Percentiles rank a stretch among this genome's conserved stretches.
Conservation (phyloP, 1,284 basidiomycete genomes). For the Microstroma glucosiphilum region DNA sequence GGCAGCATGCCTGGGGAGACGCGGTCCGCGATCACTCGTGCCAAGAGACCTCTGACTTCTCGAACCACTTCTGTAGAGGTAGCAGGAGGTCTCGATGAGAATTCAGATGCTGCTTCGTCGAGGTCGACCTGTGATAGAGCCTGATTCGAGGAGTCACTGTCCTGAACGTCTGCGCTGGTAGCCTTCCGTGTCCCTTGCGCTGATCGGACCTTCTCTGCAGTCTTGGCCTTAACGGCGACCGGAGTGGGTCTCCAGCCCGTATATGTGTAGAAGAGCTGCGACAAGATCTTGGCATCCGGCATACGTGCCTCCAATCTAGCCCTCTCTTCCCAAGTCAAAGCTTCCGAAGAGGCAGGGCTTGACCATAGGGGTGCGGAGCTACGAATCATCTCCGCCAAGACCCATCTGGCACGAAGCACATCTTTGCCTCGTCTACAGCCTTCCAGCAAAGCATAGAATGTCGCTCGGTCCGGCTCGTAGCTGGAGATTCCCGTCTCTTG, state of each 20-base stretch:
- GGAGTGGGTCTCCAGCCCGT: slow-evolving; percentile 63
- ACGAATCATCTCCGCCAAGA: slow-evolving; percentile 75
- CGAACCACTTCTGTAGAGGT: slow-evolving; percentile 66
- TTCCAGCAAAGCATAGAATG: slow-evolving; percentile 77
- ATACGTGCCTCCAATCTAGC: slow-evolving; percentile 36
- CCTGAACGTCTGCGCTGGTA: not conserved
- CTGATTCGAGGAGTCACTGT: not conserved
- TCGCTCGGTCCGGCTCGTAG: slow-evolving; percentile 64
- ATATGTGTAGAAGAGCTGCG: slow-evolving; percentile 81
- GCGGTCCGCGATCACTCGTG: slow-evolving; percentile 61
- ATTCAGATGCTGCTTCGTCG: slow-evolving; percentile 4
- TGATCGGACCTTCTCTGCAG: not conserved
- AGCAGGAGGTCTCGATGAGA: slow-evolving; percentile 56
- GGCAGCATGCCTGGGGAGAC: slow-evolving; percentile 10
- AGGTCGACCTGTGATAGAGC: not conserved
- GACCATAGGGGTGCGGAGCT: slow-evolving; percentile 26
- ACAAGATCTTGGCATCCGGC: slow-evolving; percentile 70
- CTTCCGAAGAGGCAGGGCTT: slow-evolving; percentile 7
- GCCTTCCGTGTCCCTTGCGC: not conserved
- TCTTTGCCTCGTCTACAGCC: slow-evolving; percentile 82
- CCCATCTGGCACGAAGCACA: slow-evolving; percentile 75
- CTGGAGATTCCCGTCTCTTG: slow-evolving; percentile 58
- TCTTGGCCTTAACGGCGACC: not conserved
- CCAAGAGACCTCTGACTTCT: slow-evolving; percentile 68
- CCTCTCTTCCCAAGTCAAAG: slow-evolving; percentile 11